Evolutionary conservation across 2,329 filamentous ascomycete species (phyloP).

Genomic region (Cytospora mali): DNA sequence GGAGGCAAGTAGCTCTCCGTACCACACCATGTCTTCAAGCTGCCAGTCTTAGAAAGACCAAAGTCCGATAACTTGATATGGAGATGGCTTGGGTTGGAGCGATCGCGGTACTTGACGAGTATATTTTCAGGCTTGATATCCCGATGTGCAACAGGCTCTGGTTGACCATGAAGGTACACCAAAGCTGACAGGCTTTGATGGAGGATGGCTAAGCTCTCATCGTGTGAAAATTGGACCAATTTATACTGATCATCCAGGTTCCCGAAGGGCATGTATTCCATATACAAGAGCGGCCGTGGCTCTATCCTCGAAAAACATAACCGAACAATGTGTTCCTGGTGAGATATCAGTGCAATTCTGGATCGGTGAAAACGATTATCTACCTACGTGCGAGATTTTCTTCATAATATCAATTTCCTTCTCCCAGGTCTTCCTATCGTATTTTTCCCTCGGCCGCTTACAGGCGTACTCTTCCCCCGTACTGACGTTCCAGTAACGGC

Average conservation of each 20-base stretch:
- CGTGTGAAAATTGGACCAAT: background rate
- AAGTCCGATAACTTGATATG: background rate
- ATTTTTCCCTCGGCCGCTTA: background rate
- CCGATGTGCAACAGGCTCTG: background rate
- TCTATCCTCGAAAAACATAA: background rate
- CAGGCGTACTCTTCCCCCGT: no score
- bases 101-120: background rate
- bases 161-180: background rate
- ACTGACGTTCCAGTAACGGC: no score
- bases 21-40: slow-evolving; percentile 3
- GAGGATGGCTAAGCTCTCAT: background rate
- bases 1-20: slow-evolving; percentile 13
- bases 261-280: background rate
- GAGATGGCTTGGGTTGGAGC: background rate
- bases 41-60: background rate
- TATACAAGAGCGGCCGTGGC: background rate
- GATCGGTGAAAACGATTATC: background rate
- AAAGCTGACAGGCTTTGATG: background rate
- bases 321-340: background rate
- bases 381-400: background rate
- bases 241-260: background rate
- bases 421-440: background rate
- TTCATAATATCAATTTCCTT: background rate
- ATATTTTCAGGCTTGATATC: slow-evolving; percentile 3
- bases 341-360: background rate